These are phyloP conservation scores for Mrakia frigida DNA, from an alignment of 768 basidiomycete genomes.

Conservation along the genomic window DNA sequence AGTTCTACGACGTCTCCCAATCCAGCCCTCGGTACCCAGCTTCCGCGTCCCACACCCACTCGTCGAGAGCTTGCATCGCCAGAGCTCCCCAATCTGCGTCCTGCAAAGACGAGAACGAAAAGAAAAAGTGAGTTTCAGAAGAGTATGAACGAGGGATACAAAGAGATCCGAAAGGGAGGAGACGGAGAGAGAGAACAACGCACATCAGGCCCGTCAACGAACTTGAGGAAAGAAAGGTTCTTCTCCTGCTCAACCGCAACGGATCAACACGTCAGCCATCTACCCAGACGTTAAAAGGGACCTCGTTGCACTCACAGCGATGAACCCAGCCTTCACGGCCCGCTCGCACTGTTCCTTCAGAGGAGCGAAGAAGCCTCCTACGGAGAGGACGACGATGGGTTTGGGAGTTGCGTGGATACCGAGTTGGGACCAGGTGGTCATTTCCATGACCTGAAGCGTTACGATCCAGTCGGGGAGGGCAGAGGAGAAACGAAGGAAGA, in stretches of 20 bases:
- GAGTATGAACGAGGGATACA: neutral
- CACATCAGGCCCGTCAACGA: slow-evolving; percentile 10
- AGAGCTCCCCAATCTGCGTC: slow-evolving; percentile 27
- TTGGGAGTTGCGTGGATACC: slow-evolving; percentile 63
- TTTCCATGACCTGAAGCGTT: slow-evolving; percentile 66
- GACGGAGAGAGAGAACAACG: neutral
- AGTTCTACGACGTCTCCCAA: slow-evolving; percentile 13
- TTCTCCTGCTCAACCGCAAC: neutral
- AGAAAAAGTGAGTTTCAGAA: neutral
- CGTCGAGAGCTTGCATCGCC: slow-evolving; percentile 11
- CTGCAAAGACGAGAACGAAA: neutral
- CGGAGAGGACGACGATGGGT: slow-evolving; percentile 57
- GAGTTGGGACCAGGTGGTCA: slow-evolving; percentile 89
- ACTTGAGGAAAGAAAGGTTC: slow-evolving; percentile 18
- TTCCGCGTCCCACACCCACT: slow-evolving; percentile 17
- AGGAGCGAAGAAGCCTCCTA: slow-evolving; percentile 74
- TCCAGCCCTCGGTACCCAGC: slow-evolving; percentile 21
- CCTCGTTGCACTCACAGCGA: slow-evolving; percentile 44
- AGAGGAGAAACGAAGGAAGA: neutral
- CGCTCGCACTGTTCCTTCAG: slow-evolving; percentile 67
- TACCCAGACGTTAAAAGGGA: neutral
- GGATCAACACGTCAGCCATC: neutral
- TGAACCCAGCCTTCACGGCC: slow-evolving; percentile 68
- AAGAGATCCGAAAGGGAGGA: neutral
- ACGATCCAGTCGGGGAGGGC: too few relatives aligned